Base-by-base conservation (phyloP, 768 basidiomycete species). In the Russula sp. region DNA sequence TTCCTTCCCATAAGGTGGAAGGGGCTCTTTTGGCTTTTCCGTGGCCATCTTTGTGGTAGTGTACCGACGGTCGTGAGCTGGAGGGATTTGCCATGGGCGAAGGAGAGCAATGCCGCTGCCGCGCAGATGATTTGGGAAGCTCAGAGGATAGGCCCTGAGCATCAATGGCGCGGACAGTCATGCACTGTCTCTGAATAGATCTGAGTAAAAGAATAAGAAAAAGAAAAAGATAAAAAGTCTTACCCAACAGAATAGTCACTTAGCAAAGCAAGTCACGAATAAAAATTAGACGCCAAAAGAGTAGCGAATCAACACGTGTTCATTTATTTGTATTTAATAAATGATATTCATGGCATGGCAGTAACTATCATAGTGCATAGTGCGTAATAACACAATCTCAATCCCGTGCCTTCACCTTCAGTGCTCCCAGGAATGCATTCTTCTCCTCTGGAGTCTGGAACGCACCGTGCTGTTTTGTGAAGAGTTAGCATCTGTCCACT, bases 371-470 rank as follows among this genome's bases (percentile, higher is more conserved):
- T 45, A 45, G 13, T 20, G 42, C n/a, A 45, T n/a, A 56, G 27
- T 71, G 71, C 72, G 67, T 74, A 8, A 47, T 40, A 65, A 72
- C 27, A 79, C 59, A 57, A 69, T 32, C 72, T 86, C 76, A 90
- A 76, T 84, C 84, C 73, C 82, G 84, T 75, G 82, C 83, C 80
- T 93, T 94, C 27, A 82, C 82, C 80, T 94, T 94, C 85, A 92
- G 90, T 73, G 90, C 85, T 76, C 91, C 91, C 76, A 94, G 72
- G 86, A 98, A 98, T 74, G 91, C 87, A 69, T 83, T 80, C 85
- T 98, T 98, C 87, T 98, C 96, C 79, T 91, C 91, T 80, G 83
- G 82, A 54, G 94, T 94, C 83, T 98, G 94, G 93, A 95, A 97
- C 53, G 89, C 87, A 72, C 94, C 94, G 73, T 97, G 95, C 90